Base-by-base conservation (phyloP, 2,329 filamentous ascomycete genomes). In the Neofusicoccum umdonicola region DNA sequence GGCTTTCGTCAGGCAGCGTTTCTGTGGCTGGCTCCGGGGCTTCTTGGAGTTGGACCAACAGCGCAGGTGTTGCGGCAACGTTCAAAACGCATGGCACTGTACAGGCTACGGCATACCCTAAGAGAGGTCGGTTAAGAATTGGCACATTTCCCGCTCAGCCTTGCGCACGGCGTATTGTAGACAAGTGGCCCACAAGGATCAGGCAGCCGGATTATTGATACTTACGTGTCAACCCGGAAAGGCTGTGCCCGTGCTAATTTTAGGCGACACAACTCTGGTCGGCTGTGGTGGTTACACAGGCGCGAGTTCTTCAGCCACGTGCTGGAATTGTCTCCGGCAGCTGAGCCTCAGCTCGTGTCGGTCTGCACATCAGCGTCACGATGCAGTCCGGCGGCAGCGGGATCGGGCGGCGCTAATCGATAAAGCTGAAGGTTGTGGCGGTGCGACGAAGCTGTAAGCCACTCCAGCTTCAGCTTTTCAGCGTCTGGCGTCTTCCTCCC, bases 11-110 rank as follows among this genome's bases (percentile, higher is more conserved):
- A 41, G 39, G 22, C 39, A 22, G 37, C 39, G 54, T 57, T 57
- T 19, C 39, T 44, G 39, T 22, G 39, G 17, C 54, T 9, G 13
- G 22, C 27, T 42, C 39, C 39, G 27, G 19, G 11, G 19, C 37
- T 56, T 56, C 12, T 15, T 57, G 22, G 54, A 42, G 42, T 35
- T n/a, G 41, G 42, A 22, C 35, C 22, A 37, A 35, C 27, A 60
- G 56, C 56, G 56, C 42, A 60, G 56, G 42, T 60, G 56, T 60
- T 60, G 56, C 31, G 56, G 56, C 41, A 57, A 34, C 22, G 39
- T 44, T 13, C 13, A 44, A 47, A 47, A 37, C n/a, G 42, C 42
- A 37, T 47, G 31, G 42, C 42, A 37, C 41, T 47, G 41, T 37
- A 45, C 7, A 58, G 54, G 39, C 22, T 54, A 27, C 15, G 27